A percentile compares a stretch with the other conserved stretches of the same genome.
Conservation (phyloP, 495 filamentous ascomycete genomes). For the Hypoxylon lenormandii region DNA sequence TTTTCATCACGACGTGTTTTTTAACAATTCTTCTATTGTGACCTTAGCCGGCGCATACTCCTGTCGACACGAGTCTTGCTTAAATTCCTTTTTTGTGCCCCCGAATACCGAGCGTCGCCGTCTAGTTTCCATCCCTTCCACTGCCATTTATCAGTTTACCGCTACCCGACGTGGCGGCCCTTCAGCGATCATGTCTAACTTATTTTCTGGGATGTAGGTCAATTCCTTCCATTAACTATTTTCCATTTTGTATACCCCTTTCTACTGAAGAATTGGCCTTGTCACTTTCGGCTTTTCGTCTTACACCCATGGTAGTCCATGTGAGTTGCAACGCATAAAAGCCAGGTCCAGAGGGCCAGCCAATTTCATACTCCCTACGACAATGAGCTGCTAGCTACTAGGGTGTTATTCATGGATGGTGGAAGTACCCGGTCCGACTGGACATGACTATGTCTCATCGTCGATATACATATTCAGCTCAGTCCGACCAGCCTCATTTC, state of each 20-base stretch:
- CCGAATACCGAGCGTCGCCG: neutral
- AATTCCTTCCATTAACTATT: constrained; percentile 29
- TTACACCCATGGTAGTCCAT: constrained; percentile 11
- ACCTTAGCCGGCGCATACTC: constrained; percentile 8
- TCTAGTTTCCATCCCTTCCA: constrained; percentile 1
- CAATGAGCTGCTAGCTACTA: constrained; percentile 1
- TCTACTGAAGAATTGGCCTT: neutral
- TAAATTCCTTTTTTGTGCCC: neutral
- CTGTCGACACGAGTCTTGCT: neutral
- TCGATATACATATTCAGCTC: constrained; percentile 16
- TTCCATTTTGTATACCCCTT: constrained; percentile 22
- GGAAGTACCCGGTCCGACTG: constrained; percentile 19
- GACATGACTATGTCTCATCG: constrained; percentile 13
- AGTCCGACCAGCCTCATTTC: constrained; percentile 29
- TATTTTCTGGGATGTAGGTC: constrained; percentile 85
- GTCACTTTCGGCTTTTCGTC: constrained; percentile 1
- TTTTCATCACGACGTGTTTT: constrained; percentile 31
- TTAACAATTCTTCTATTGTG: neutral
- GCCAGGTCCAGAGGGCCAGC: constrained; percentile 3
- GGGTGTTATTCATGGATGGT: constrained; percentile 24
- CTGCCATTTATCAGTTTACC: constrained; percentile 24
- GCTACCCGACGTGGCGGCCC: constrained; percentile 40
- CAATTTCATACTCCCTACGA: constrained; percentile 7
- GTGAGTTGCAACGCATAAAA: constrained; percentile 12
- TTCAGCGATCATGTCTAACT: constrained; percentile 72